Evolutionary conservation across 495 filamentous ascomycete species (phyloP), one percentile per base, ranked within the genome.

Genomic region (Apiosordaria backusii): DNA sequence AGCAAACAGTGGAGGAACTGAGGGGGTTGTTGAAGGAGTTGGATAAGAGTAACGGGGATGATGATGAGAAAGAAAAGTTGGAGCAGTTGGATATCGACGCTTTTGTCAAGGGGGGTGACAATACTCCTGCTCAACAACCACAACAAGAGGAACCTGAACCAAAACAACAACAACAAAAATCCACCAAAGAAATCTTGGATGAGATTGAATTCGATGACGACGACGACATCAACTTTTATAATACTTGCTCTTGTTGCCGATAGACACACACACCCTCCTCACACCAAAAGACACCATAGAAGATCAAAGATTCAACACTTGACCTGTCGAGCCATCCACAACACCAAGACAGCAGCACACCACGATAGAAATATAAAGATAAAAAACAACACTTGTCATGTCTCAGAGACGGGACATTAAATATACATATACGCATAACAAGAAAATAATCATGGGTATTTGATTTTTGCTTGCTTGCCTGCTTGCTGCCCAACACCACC

Each of bases 1-100:
- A 23, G 18, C 4, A 7, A 3, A 21, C 10, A n/a, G 52, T 35
- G 59, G 59, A 0, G 24, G 62, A 45, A 13, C 35, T 45, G 57
- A 61, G 59, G 59, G 0, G 24, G 62, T 76, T 64, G 3, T 78
- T 13, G 54, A 57, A 26, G 73, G 74, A 19, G 75, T 79, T 19
- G 69, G 74, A 64, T 62, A n/a, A 52, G 19, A 53, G n/a, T n/a
- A 78, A 77, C 57, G 26, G 29, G 21, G 19, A 57, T 18, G 45
- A 54, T 15, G 63, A 57, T 0, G 58, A 29, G 13, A 9, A n/a
- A 19, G 25, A 29, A 5, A 45, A 52, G 9, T n/a, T 60, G 16
- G 21, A 60, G 25, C 13, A 50, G 53, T 40, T 1, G 5, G 63
- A 61, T 19, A 23, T 45, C 2, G 59, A 29, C 18, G 10, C 15